Base-by-base conservation (phyloP, 2,329 filamentous ascomycete genomes). In the Apiospora malaysiana region DNA sequence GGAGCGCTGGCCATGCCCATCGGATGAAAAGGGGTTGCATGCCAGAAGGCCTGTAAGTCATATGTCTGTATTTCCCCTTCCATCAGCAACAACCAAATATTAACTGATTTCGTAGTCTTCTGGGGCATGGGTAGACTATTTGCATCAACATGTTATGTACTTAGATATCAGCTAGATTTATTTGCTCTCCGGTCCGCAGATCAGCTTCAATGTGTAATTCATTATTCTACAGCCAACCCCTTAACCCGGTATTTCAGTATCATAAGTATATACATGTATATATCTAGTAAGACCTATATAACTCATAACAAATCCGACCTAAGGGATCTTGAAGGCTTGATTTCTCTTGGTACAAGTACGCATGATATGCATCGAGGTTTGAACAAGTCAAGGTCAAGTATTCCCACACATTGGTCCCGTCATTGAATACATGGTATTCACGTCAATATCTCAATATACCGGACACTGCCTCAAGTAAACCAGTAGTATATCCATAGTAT, bases 321-420 rank as follows among this genome's bases (percentile, higher is more conserved):
- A n/a, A n/a, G 1, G 32, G 8, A 4, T 10, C 2, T 40, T 63
- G 9, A 32, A 40, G 5, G 18, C 0, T 3, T 12, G 0, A 1
- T 1, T 40, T 21, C 3, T 63, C 18, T 40, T 40, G 56, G 18
- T 63, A 40, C 7, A 40, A n/a, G 32, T 63, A 32, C 27, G 21
- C 18, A 40, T 3, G 14, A n/a, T 63, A 2, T 18, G 9, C 21
- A 9, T n/a, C 21, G 10, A 23, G 16, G 18, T 40, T 9, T 40
- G 8, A n/a, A 63, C 18, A 14, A 40, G 18, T 14, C 32, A 9
- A 23, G 18, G 40, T 23, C 4, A 40, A 18, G 32, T 40, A 21
- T 40, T 14, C 8, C 8, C 32, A 32, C 40, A 40, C 10, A 7
- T 21, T 40, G 1, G 7, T 2, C 56, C 37, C 3, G 16, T n/a